Evolutionary conservation across 2,329 filamentous ascomycete genomes (phyloP), one percentile per base, ranked within the genome.

Genomic region (Truncatella angustata): DNA sequence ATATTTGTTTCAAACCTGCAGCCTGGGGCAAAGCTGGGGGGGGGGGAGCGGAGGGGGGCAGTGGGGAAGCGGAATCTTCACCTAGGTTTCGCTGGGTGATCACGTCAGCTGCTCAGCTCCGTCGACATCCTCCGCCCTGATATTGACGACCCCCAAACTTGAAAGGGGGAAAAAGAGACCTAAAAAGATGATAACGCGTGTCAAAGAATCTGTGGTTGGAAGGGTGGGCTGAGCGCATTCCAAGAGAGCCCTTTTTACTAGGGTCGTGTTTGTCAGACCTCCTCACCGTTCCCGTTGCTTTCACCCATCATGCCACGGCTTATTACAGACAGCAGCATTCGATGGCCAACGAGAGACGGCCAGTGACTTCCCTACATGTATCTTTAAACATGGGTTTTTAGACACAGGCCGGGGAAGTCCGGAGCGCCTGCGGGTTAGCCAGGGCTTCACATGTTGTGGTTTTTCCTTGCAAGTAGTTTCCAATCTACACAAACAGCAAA

Each of bases 91-190:
- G 37, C 30, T 18, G 12, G 16, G 24, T 21, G 47, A 42, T 50
- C 47, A 50, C 47, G 47, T 50, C 47, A 50, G 40, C 40, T 44
- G 7, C 28, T 44, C 40, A 44, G 47, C 47, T 40, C 47, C 47
- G 35, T 18, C 47, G 45, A 34, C 32, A 18, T 37, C 32, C 14
- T 35, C 32, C 20, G 11, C 30, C 45, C 45, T 20, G 14, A 35
- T n/a, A 28, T 11, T 20, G 26, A 49, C 21, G 45, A 18, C 24
- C 43, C 43, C 43, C 43, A 46, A 46, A 45, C 43, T 18, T 20
- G 28, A 9, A 16, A 5, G n/a, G 43, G 39, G 21, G 20, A 16
- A 12, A 7, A 37, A n/a, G 35, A n/a, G n/a, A n/a, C n/a, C n/a
- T n/a, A n/a, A n/a, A n/a, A n/a, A n/a, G n/a, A n/a, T n/a, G n/a